A percentile compares a stretch with the other conserved stretches of the same genome.
Evolutionary conservation across 805 yeast species (phyloP).

Genomic region (Candida xiaguanensis): DNA sequence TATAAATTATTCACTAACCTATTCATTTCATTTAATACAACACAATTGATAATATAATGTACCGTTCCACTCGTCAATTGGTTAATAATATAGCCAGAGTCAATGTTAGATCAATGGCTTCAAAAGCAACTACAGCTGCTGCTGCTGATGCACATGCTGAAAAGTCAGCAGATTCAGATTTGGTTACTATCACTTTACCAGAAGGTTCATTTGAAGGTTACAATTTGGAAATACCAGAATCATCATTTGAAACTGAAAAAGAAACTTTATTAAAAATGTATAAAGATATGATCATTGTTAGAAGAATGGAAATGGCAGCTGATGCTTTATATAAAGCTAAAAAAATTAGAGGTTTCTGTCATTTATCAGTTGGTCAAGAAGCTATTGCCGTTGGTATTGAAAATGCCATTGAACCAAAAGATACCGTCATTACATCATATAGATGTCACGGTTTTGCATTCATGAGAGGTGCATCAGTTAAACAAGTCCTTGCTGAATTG

Average conservation of each 20-base stretch:
- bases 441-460: constrained; percentile 98
- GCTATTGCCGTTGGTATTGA: constrained; percentile 99
- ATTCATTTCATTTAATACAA: no score
- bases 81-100: background rate
- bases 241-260: constrained; percentile 76
- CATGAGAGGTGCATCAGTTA: constrained; percentile 92
- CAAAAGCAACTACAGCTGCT: constrained; percentile 3
- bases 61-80: constrained; percentile 7
- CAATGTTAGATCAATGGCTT: constrained; percentile 5
- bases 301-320: constrained; percentile 99
- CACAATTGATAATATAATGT: constrained; percentile 1
- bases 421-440: constrained; percentile 92
- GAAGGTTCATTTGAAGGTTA: constrained; percentile 83
- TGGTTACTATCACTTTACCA: constrained; percentile 60
- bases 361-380: constrained; percentile 96
- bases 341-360: constrained; percentile 98
- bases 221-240: constrained; percentile 65
- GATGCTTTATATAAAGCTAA: constrained; percentile 98
- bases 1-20: background rate
- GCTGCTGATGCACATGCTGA: constrained; percentile 20
- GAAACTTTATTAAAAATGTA: constrained; percentile 83
- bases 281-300: constrained; percentile 88
- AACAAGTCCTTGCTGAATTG: constrained; percentile 88
- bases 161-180: constrained; percentile 23
- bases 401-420: constrained; percentile 81